phyloP scores from a whole-genome alignment of 768 basidiomycete species.

The Cantharellus anzutake region DNA sequence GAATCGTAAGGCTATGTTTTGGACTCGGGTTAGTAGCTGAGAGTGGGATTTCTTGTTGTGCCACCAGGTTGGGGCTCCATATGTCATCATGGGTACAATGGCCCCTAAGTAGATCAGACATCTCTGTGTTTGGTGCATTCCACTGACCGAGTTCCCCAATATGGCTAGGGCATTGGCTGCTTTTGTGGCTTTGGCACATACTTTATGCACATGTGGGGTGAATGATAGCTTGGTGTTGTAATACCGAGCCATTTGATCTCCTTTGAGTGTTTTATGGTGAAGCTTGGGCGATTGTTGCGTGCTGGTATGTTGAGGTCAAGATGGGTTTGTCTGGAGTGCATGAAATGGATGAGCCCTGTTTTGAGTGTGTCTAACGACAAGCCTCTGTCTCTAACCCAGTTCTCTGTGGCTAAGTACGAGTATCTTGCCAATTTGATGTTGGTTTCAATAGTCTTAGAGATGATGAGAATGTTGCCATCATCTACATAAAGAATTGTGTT shows the following conservation, averaged over 20 bases:
- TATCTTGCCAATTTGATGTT: neutral
- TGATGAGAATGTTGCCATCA: neutral
- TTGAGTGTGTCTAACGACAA: neutral
- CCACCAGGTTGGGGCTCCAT: too few species aligned
- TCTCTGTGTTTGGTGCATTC: too few species aligned
- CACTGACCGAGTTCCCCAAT: conserved; percentile 19
- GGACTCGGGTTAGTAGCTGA: too few species aligned
- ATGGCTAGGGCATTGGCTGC: conserved; percentile 15
- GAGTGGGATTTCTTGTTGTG: too few species aligned
- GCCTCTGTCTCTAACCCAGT: neutral
- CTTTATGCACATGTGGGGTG: conserved; percentile 15
- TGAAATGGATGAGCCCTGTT: neutral
- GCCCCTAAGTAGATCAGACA: too few species aligned
- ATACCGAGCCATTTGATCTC: conserved; percentile 19
- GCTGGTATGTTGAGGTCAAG: neutral
- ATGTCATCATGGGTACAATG: too few species aligned
- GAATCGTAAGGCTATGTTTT: too few species aligned
- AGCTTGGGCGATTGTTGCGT: neutral
- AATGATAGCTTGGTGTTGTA: conserved; percentile 17
- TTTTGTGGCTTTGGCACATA: conserved; percentile 13
- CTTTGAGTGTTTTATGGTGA: neutral
- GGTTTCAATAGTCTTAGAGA: neutral
- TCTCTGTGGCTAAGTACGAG: neutral
- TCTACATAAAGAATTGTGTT: neutral
- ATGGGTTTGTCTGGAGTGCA: neutral